These are phyloP conservation scores for Trapa bicornis DNA, from an alignment of 345 rosid genomes.

Conservation along the genomic window DNA sequence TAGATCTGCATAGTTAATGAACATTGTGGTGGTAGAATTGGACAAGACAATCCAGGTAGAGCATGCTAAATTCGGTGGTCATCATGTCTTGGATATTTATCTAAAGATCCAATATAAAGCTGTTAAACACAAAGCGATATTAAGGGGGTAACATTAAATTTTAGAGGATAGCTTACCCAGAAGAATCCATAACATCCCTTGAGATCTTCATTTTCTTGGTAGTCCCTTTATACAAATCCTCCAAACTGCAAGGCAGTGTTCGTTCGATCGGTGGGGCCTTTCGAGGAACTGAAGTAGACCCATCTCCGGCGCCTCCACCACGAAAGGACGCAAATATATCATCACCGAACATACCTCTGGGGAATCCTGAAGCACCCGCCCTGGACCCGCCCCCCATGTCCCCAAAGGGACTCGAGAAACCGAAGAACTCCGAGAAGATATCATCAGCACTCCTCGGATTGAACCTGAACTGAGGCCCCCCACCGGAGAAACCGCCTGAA, in stretches of 20 bases:
- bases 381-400: slow-evolving; percentile 49
- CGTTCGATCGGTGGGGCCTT: slow-evolving; percentile 70
- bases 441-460: slow-evolving; percentile 75
- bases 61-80: not conserved
- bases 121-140: not conserved
- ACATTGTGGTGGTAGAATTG: not conserved
- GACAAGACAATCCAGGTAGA: not conserved
- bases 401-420: slow-evolving; percentile 53
- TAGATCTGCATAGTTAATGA: not conserved
- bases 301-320: slow-evolving; percentile 28
- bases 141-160: not conserved
- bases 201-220: slow-evolving; percentile 93
- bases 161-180: slow-evolving; percentile 34
- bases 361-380: slow-evolving; percentile 35
- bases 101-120: not conserved
- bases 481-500: slow-evolving; percentile 35
- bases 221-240: slow-evolving; percentile 72
- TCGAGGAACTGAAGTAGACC: slow-evolving; percentile 27
- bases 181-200: slow-evolving; percentile 49
- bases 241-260: slow-evolving; percentile 74
- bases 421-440: slow-evolving; percentile 76
- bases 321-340: slow-evolving; percentile 45
- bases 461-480: slow-evolving; percentile 42
- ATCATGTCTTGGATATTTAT: not conserved
- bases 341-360: slow-evolving; percentile 44